These are phyloP conservation scores for Hypoxylon sp. DNA, from an alignment of 2,329 filamentous ascomycete species.

Conservation along the genomic window DNA sequence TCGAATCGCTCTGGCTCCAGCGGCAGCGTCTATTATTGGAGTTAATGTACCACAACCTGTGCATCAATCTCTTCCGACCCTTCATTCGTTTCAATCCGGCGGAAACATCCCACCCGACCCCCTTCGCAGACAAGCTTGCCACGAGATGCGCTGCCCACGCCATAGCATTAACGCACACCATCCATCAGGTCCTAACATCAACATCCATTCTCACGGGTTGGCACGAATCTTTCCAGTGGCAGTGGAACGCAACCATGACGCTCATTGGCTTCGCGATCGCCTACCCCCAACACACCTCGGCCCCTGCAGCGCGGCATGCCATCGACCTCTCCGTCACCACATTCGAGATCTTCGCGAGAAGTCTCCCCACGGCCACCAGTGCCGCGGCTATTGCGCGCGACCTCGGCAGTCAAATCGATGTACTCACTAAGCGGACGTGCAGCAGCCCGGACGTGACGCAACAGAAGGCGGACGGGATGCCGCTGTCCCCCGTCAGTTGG, in stretches of 20 bases:
- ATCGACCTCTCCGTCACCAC: constrained; percentile 29
- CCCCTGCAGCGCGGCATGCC: constrained; percentile 16
- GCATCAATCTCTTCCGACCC: constrained; percentile 39
- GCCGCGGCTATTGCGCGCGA: constrained; percentile 33
- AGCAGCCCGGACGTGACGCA: constrained; percentile 1
- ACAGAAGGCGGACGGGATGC: constrained; percentile 1
- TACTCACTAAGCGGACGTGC: constrained; percentile 20
- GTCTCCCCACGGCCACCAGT: constrained; percentile 27
- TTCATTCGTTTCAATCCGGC: constrained; percentile 33
- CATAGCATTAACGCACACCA: constrained; percentile 30
- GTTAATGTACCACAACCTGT: constrained; percentile 41
- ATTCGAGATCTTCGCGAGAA: constrained; percentile 34
- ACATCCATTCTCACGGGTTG: constrained; percentile 38
- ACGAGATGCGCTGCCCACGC: constrained; percentile 33
- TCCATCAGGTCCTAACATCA: constrained; percentile 37
- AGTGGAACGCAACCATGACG: constrained; percentile 40
- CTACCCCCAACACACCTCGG: constrained; percentile 21
- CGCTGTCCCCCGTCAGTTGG: constrained; percentile 11
- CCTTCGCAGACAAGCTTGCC: constrained; percentile 20
- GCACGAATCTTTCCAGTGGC: constrained; percentile 40
- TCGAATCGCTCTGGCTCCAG: constrained; percentile 37
- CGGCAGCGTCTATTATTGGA: constrained; percentile 38
- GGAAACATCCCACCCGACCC: constrained; percentile 11
- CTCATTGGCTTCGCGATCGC: constrained; percentile 39
- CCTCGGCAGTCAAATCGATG: constrained; percentile 27